Base-by-base conservation (phyloP, 2,329 filamentous ascomycete species). In the Fusarium lyarnte region DNA sequence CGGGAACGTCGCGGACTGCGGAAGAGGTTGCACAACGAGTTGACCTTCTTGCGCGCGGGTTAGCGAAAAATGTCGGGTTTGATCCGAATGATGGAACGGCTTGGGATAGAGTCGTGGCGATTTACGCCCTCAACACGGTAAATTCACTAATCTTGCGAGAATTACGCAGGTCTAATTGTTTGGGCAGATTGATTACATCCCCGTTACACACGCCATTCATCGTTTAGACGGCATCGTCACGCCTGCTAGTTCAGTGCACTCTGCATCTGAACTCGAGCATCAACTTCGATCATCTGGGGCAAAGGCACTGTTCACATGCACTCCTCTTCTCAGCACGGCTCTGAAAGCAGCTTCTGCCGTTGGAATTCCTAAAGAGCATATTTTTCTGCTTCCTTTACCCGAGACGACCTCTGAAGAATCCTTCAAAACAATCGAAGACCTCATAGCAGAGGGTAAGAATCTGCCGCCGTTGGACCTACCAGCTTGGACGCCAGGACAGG, bases 101-200 rank as follows among this genome's bases (percentile, higher is more conserved):
- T 77, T 96, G 92, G 91, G 93, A 96, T 75, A 94, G 94, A 80
- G 92, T 95, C 23, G 84, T 94, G 43, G 91, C 86, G 3, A 84
- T 95, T 35, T 97, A 93, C 82, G 91, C 91, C 10, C 81, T 94
- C 62, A 97, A 97, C 78, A 93, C 93, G 21, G 92, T 93, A 12
- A n/a, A 55, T 25, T 2, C 4, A 11, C 19, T 12, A 3, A 6
- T 2, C 2, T 9, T 6, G 1, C 3, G 2, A 2, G 2, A 6
- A 3, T 6, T 2, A 1, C 12, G 4, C 3, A 2, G 12, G 7
- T 11, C 27, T 61, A 5, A 73, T 2, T 1, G 11, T 0, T 12
- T 47, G 1, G 0, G 14, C 63, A 93, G 89, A 89, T 95, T 72
- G 93, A 96, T 80, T 93, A 91, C 59, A 82, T 94, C 59, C 89